Conservation (phyloP, 257 asterid species). For the Nicotiana benthamiana region DNA sequence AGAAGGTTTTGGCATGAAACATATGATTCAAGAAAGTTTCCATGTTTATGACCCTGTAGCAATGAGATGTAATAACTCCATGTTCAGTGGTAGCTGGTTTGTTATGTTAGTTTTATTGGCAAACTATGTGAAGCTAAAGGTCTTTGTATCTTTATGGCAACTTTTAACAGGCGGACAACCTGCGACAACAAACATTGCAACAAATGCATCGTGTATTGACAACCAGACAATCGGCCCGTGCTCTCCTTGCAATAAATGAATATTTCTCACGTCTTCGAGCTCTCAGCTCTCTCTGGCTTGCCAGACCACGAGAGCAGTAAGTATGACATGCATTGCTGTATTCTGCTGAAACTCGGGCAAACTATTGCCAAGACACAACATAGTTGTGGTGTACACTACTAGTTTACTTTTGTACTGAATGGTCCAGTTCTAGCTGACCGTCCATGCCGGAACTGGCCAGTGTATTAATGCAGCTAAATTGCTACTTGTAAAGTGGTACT, state of each 20-base stretch:
- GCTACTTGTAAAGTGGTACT: neutral
- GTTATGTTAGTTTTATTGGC: neutral
- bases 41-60: neutral
- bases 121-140: neutral
- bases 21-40: neutral
- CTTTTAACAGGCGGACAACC: slow-evolving; percentile 65
- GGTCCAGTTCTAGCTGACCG: neutral
- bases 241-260: slow-evolving; percentile 61
- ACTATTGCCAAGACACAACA: neutral
- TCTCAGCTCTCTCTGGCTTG: slow-evolving; percentile 92
- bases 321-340: neutral
- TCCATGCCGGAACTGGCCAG: neutral
- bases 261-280: slow-evolving; percentile 88
- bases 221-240: slow-evolving; percentile 88
- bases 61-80: neutral
- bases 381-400: neutral
- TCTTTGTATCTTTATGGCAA: neutral
- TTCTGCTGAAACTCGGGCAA: neutral
- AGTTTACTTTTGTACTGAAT: neutral
- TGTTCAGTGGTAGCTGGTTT: neutral
- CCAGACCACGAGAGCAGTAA: slow-evolving; percentile 71
- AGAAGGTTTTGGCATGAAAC: too few relatives aligned
- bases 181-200: slow-evolving; percentile 80
- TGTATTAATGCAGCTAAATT: neutral
- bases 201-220: slow-evolving; percentile 83